Conservation (phyloP, 2,329 filamentous ascomycete species). For the Phyllachora maydis region DNA sequence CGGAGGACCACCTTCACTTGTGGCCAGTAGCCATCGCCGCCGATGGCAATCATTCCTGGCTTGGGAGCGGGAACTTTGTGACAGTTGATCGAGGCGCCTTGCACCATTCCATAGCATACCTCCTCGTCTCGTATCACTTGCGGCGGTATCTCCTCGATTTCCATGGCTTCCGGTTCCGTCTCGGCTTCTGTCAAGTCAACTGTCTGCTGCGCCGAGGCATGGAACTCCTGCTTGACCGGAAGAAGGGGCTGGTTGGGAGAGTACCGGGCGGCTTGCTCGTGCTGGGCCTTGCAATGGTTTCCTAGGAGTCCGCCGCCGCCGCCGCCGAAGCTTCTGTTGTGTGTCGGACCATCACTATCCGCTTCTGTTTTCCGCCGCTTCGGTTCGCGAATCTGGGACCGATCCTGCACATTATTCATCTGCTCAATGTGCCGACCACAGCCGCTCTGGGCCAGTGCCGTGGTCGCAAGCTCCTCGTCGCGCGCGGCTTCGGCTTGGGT, state of each 20-base stretch:
- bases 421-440: slow-evolving; percentile 53
- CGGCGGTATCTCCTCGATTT: slow-evolving; percentile 34
- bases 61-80: slow-evolving; percentile 48
- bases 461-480: slow-evolving; percentile 7
- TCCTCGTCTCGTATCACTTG: slow-evolving; percentile 44
- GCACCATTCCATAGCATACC: slow-evolving; percentile 65
- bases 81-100: slow-evolving; percentile 44
- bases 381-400: slow-evolving; percentile 31
- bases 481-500: too few relatives aligned
- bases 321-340: slow-evolving; percentile 19
- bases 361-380: slow-evolving; percentile 49
- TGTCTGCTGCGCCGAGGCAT: too few relatives aligned
- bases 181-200: slow-evolving; percentile 42
- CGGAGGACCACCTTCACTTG: slow-evolving; percentile 53
- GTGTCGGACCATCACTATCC: slow-evolving; percentile 16
- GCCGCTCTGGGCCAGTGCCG: too few relatives aligned
- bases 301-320: slow-evolving; percentile 37
- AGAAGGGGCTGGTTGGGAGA: slow-evolving; percentile 2
- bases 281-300: slow-evolving; percentile 42
- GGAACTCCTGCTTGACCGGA: slow-evolving; percentile 12
- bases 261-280: slow-evolving; percentile 16
- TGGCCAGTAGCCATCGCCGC: slow-evolving; percentile 43
- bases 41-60: slow-evolving; percentile 36
- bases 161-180: slow-evolving; percentile 35
- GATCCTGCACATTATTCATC: slow-evolving; percentile 53